Conservation (phyloP, 495 filamentous ascomycete genomes). For the Viridothelium virens region DNA sequence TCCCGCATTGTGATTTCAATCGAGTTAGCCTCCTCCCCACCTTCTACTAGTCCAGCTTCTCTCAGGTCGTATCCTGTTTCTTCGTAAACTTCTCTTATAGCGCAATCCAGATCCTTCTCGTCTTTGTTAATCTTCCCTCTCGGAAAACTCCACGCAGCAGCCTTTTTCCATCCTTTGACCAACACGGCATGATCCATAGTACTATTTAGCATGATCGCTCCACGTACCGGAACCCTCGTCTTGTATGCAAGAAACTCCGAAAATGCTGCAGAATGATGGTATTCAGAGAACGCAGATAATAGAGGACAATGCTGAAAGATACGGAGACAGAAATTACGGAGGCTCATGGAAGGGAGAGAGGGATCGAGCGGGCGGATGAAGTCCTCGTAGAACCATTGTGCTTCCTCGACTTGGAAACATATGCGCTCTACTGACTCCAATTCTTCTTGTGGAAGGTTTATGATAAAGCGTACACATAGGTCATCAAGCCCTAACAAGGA, state of each 20-base stretch:
- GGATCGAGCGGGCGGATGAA: slow-evolving; percentile 90
- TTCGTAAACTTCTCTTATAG: slow-evolving; percentile 87
- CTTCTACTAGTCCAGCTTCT: slow-evolving; percentile 60
- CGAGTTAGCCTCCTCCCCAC: slow-evolving; percentile 59
- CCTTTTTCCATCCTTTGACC: slow-evolving; percentile 97
- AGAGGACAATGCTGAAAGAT: slow-evolving; percentile 92
- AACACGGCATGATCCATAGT: slow-evolving; percentile 85
- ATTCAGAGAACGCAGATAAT: slow-evolving; percentile 67
- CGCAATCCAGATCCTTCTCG: slow-evolving; percentile 85
- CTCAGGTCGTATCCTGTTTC: slow-evolving; percentile 86
- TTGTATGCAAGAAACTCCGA: slow-evolving; percentile 90
- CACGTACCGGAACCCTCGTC: slow-evolving; percentile 83
- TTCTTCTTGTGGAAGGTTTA: slow-evolving; percentile 87
- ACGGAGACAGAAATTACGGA: slow-evolving; percentile 72
- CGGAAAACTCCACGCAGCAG: slow-evolving; percentile 92
- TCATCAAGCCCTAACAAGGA: slow-evolving; percentile 65
- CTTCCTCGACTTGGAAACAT: slow-evolving; percentile 97
- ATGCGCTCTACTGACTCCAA: slow-evolving; percentile 83
- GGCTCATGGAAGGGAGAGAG: slow-evolving; percentile 69
- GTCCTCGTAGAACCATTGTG: slow-evolving; percentile 99
- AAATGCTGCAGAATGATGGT: slow-evolving; percentile 72
- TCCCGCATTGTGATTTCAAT: slow-evolving; percentile 85
- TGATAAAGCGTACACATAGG: slow-evolving; percentile 88
- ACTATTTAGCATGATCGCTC: slow-evolving; percentile 84
- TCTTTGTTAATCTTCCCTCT: slow-evolving; percentile 96